Base-by-base conservation (phyloP, 2,329 filamentous ascomycete species). In the Xylariaceae sp. region DNA sequence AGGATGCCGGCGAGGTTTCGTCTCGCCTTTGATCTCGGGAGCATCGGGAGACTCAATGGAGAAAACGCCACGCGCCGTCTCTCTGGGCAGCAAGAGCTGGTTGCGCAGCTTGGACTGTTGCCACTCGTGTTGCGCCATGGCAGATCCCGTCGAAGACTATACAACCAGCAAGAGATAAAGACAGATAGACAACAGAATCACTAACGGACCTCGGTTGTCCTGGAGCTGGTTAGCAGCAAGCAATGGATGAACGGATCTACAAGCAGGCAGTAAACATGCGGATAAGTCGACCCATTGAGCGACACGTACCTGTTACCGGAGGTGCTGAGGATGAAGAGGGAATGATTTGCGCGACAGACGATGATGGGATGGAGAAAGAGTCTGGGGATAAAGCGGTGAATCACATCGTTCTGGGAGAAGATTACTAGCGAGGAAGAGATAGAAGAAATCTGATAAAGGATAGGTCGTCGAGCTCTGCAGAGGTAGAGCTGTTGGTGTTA, bases 1-100 rank as follows among this genome's bases (percentile, higher is more conserved):
- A 6, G 83, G 81, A 71, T 89, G 83, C 58, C 89, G 82, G 67
- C 88, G 86, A 41, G 89, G 86, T 62, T 88, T 82, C 13, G 89
- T 92, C 78, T 92, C 89, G 73, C 89, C 89, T 44, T 85, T 77
- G 66, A 85, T 78, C 64, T 84, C 82, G 69, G 84, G 75, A 63
- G 79, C 82, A 67, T 83, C 86, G 15, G 88, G 78, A 4, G 81
- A 85, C 69, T 91, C 88, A 70, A 89, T 81, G 17, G 86, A 83
- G 77, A 86, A 90, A 30, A 88, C 88, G 15, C 79, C 77, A 71
- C 82, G 83, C 71, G 83, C 86, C 66, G 73, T 70, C 71, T 84
- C 78, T 64, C 80, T 80, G 56, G 77, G 76, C 51, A 71, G 63
- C 61, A 77, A 64, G 58, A 64, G 63, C 44, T 65, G 51, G 57